Evolutionary conservation across 768 basidiomycete species (phyloP).

Genomic region (Leucosporidium creatinivorum): DNA sequence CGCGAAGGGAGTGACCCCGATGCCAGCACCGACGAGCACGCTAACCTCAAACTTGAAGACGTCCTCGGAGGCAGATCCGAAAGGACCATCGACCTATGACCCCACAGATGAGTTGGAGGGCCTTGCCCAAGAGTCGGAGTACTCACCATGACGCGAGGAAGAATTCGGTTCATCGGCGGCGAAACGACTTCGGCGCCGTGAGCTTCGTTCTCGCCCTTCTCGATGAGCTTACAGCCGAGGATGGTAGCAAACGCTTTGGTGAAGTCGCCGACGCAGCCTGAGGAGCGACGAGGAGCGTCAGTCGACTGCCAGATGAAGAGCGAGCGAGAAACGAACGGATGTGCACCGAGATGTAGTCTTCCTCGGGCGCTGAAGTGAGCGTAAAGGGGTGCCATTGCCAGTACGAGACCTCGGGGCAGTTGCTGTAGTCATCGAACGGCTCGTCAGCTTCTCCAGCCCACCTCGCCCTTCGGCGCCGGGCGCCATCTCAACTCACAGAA

Average conservation of each 20-base stretch:
- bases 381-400: slow-evolving; percentile 99
- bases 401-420: slow-evolving; percentile 83
- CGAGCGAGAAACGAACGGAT: slow-evolving; percentile 51
- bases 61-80: slow-evolving; percentile 75
- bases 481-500: slow-evolving; percentile 46
- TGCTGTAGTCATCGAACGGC: slow-evolving; percentile 30
- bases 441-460: not conserved
- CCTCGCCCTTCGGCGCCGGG: too few species aligned
- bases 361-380: slow-evolving; percentile 77
- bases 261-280: slow-evolving; percentile 65
- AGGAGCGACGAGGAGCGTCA: not conserved
- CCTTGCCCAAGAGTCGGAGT: too few species aligned
- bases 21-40: slow-evolving; percentile 62
- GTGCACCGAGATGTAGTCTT: slow-evolving; percentile 90
- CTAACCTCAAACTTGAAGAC: slow-evolving; percentile 28
- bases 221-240: slow-evolving; percentile 73
- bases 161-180: slow-evolving; percentile 59
- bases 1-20: slow-evolving; percentile 93
- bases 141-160: slow-evolving; percentile 75
- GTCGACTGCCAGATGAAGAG: not conserved
- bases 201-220: slow-evolving; percentile 43
- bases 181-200: slow-evolving; percentile 54
- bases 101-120: too few species aligned
- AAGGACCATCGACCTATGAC: slow-evolving; percentile 68
- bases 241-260: slow-evolving; percentile 71